A percentile compares a stretch with the other conserved stretches of the same genome.
Conservation (phyloP, 768 basidiomycete species). For the Auriscalpium vulgare region DNA sequence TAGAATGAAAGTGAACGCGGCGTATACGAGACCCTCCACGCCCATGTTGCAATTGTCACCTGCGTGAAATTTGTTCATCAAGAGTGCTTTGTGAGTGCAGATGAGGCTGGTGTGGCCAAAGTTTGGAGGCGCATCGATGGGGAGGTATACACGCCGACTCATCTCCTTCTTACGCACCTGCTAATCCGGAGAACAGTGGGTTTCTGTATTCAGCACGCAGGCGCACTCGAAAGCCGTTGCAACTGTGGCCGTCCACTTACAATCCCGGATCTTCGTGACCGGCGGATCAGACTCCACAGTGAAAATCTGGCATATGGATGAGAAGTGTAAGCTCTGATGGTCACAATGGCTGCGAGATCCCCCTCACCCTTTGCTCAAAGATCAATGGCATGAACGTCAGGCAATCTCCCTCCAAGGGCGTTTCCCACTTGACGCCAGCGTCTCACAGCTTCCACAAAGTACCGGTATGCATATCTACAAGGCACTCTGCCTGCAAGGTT, state of each 20-base stretch:
- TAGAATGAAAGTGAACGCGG: conserved; percentile 32
- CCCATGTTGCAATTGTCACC: conserved; percentile 68
- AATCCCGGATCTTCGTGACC: conserved; percentile 47
- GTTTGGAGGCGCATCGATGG: conserved; percentile 45
- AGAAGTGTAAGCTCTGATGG: conserved; percentile 21
- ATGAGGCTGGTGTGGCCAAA: conserved; percentile 62
- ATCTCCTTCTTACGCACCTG: too few relatives aligned
- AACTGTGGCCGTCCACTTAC: conserved; percentile 40
- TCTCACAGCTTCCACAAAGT: conserved; percentile 58
- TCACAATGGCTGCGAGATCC: not conserved
- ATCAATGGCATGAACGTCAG: conserved; percentile 36
- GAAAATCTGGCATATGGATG: conserved; percentile 60
- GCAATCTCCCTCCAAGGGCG: conserved; percentile 54
- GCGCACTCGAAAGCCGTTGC: conserved; percentile 71
- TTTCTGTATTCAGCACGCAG: conserved; percentile 28
- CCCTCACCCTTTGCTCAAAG: not conserved
- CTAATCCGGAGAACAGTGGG: conserved; percentile 45
- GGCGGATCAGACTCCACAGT: conserved; percentile 78
- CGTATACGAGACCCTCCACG: conserved; percentile 62
- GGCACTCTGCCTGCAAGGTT: too few relatives aligned
- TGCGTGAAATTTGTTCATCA: conserved; percentile 60
- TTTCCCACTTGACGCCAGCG: conserved; percentile 66
- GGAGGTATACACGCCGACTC: conserved; percentile 29
- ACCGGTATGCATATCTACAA: conserved; percentile 36
- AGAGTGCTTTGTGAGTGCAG: conserved; percentile 56